Base-by-base conservation (phyloP, 495 filamentous ascomycete genomes). In the Aspergillus asperescens region DNA sequence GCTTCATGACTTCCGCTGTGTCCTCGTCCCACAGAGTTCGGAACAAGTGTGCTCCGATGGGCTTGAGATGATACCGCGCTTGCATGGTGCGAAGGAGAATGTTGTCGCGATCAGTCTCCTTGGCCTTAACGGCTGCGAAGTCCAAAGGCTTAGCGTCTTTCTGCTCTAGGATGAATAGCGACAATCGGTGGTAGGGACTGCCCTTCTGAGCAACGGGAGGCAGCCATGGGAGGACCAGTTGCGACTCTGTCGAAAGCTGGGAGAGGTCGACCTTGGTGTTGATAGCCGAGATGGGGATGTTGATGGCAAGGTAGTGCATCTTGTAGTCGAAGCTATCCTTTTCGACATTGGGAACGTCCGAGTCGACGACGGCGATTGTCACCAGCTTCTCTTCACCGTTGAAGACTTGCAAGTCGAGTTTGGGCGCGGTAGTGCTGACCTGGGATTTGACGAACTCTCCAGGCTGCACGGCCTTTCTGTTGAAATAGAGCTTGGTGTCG, bases 201-300 rank as follows among this genome's bases (percentile, higher is more conserved):
- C 93, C 93, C 73, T 89, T 94, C 63, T 96, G 88, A 2, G 89
- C 86, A 54, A 83, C 86, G 1, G 93, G 86, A 1, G 93, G 84
- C 1, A 90, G 68, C 87, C 91, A 99, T 3, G 87, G 83, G 2
- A 91, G 76, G 38, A 90, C 76, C 10, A 87, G 73, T 56, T 90
- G 79, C 2, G 73, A 72, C 5, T 81, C 81, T 45, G 71, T 70
- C 22, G 72, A 70, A 13, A 85, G 67, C 39, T 72, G 59, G 18
- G 66, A 62, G 34, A 86, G 68, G 31, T 79, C 72, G 29, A 87
- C 62, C 44, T 73, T 74, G 40, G 78, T 75, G 22, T 63, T 50
- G 23, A 72, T 72, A 28, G 83, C 79, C 29, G 78, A 81, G 60
- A 87, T 68, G 20, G 75, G 77, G 28, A 87, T 69, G 62, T 85